These are phyloP conservation scores for Cercophora newfieldiana DNA, from an alignment of 495 filamentous ascomycete genomes.

Conservation along the genomic window DNA sequence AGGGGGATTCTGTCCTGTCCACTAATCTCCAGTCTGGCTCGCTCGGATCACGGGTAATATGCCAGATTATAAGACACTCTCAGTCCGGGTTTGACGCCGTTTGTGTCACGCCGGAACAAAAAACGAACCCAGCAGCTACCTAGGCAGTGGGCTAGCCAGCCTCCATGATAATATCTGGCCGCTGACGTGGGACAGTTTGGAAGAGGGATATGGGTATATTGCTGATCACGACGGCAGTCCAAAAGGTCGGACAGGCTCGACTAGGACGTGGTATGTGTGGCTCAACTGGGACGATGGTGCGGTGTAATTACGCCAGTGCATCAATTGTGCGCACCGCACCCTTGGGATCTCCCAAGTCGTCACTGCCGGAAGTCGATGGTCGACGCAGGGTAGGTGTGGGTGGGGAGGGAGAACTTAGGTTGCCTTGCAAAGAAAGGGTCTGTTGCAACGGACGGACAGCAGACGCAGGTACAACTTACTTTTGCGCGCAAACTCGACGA, in stretches of 20 bases:
- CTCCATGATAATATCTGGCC: not conserved
- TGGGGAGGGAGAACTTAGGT: not conserved
- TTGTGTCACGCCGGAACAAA: conserved; percentile 17
- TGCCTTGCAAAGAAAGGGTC: not conserved
- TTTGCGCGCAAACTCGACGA: not conserved
- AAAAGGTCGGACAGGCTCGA: not conserved
- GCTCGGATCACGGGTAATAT: conserved; percentile 23
- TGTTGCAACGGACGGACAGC: not conserved
- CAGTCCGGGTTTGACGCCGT: conserved; percentile 20
- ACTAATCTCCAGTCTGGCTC: conserved; percentile 14
- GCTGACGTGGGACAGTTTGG: not conserved
- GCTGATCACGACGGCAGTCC: conserved; percentile 5
- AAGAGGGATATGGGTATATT: not conserved
- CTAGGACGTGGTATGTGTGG: no score
- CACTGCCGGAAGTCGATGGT: not conserved
- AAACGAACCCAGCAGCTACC: not conserved
- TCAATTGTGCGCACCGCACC: not conserved
- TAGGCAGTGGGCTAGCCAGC: not conserved
- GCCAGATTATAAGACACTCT: conserved; percentile 19
- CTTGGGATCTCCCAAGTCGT: not conserved
- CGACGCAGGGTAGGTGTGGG: not conserved
- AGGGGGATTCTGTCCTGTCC: not conserved
- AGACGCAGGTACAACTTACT: not conserved
- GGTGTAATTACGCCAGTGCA: no score
- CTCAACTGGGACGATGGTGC: no score